Evolutionary conservation across 2,329 filamentous ascomycete genomes (phyloP).

Genomic region (Curvularia spicifera): DNA sequence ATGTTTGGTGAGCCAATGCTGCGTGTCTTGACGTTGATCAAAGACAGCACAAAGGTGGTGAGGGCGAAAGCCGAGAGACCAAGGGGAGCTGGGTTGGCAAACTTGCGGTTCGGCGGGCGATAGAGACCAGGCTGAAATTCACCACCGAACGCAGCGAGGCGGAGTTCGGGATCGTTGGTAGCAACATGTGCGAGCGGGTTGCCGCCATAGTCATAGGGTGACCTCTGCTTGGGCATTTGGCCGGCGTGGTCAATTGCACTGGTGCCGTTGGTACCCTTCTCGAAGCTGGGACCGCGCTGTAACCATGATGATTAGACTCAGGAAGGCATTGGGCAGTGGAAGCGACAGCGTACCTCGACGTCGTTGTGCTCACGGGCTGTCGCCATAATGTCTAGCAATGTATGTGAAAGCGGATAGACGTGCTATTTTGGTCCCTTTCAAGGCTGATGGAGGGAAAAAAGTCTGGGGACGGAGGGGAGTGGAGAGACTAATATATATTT

Average conservation of each 20-base stretch:
- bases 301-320: slow-evolving; percentile 14
- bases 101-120: slow-evolving; percentile 52
- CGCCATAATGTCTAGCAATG: slow-evolving; percentile 46
- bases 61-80: slow-evolving; percentile 69
- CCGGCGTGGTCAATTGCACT: slow-evolving; percentile 50
- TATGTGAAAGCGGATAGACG: slow-evolving; percentile 5
- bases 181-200: slow-evolving; percentile 60
- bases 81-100: slow-evolving; percentile 66
- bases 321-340: not conserved
- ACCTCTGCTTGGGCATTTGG: slow-evolving; percentile 47
- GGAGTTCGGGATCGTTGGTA: slow-evolving; percentile 56
- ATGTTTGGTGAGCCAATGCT: slow-evolving; percentile 54
- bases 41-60: slow-evolving; percentile 66
- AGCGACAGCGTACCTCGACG: slow-evolving; percentile 33
- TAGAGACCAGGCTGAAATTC: slow-evolving; percentile 61
- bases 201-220: slow-evolving; percentile 59
- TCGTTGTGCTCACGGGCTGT: slow-evolving; percentile 50
- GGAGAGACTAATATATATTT: slow-evolving; percentile 45
- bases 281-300: slow-evolving; percentile 32
- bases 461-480: slow-evolving; percentile 46
- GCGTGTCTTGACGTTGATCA: slow-evolving; percentile 57
- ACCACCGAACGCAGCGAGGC: slow-evolving; percentile 58
- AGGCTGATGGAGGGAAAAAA: slow-evolving; percentile 10
- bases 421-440: slow-evolving; percentile 1
- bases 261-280: slow-evolving; percentile 41